Percentiles rank a stretch among this genome's conserved stretches.
Evolutionary conservation across 495 filamentous ascomycete genomes (phyloP).

Genomic region (Poronia punctata): DNA sequence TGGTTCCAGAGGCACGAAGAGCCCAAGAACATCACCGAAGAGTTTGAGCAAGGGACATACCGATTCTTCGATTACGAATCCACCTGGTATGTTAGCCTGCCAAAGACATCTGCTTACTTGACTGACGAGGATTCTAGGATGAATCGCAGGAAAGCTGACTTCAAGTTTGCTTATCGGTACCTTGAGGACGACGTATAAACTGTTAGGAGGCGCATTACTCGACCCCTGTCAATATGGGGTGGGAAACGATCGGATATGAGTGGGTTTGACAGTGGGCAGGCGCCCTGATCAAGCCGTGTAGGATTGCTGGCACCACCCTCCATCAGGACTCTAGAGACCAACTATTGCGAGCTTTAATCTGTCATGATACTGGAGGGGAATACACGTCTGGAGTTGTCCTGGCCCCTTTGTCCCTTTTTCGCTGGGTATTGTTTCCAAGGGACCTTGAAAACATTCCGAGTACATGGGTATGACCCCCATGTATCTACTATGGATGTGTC

Average conservation of each 20-base stretch:
- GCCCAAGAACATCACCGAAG: conserved; percentile 95
- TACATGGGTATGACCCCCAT: too few species aligned
- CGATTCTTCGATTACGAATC: conserved; percentile 99
- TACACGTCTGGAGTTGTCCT: conserved; percentile 4
- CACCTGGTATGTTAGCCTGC: conserved; percentile 68
- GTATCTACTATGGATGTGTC: too few species aligned
- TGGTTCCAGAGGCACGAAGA: conserved; percentile 99
- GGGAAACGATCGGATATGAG: neutral
- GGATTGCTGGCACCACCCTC: too few species aligned
- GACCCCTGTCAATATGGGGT: neutral
- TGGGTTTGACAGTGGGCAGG: neutral
- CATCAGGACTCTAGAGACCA: too few species aligned
- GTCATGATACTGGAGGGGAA: conserved; percentile 1
- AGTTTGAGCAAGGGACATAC: conserved; percentile 97
- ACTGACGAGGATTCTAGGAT: conserved; percentile 58
- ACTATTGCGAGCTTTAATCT: neutral
- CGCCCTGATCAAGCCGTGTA: neutral
- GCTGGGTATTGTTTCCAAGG: too few species aligned
- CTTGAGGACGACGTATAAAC: conserved; percentile 78
- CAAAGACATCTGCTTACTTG: neutral
- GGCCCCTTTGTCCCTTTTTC: too few species aligned
- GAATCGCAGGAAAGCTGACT: conserved; percentile 97
- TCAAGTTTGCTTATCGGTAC: conserved; percentile 98
- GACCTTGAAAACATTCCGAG: too few species aligned
- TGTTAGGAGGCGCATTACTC: neutral